phyloP scores from a whole-genome alignment of 176 grass and related monocot genomes.

The Hordeum marinum region DNA sequence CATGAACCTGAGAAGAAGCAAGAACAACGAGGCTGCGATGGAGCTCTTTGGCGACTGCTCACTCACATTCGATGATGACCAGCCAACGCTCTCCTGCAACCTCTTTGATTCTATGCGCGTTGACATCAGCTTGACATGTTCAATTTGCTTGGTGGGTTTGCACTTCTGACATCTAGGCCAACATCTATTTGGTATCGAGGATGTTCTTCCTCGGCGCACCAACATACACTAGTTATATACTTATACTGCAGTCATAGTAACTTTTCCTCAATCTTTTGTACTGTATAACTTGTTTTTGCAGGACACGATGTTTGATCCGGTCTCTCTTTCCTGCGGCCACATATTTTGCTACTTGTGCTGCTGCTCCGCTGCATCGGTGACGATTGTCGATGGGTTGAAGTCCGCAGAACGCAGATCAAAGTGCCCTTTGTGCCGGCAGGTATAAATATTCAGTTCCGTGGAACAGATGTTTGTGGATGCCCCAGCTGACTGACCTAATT shows the following conservation, averaged over 20 bases:
- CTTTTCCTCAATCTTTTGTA: background rate
- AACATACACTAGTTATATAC: background rate
- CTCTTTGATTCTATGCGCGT: conserved; percentile 75
- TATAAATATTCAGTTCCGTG: conserved; percentile 1
- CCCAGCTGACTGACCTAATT: background rate
- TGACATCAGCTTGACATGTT: conserved; percentile 83
- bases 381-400: conserved; percentile 69
- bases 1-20: conserved; percentile 68
- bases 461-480: background rate
- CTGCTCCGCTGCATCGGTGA: conserved; percentile 77
- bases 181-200: background rate
- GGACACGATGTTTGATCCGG: conserved; percentile 75
- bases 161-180: background rate
- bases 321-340: conserved; percentile 74
- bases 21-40: conserved; percentile 36
- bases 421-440: conserved; percentile 76
- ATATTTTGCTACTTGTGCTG: conserved; percentile 85
- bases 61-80: conserved; percentile 64
- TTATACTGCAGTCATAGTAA: background rate
- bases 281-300: conserved; percentile 1
- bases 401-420: conserved; percentile 51
- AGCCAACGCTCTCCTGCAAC: conserved; percentile 55
- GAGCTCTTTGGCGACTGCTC: conserved; percentile 70
- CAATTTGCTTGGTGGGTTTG: conserved; percentile 79
- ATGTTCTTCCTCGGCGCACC: background rate